A percentile compares a stretch with the other conserved stretches of the same genome.
Evolutionary conservation across 2,329 filamentous ascomycete species (phyloP).

Genomic region (Furcasterigmium furcatum): DNA sequence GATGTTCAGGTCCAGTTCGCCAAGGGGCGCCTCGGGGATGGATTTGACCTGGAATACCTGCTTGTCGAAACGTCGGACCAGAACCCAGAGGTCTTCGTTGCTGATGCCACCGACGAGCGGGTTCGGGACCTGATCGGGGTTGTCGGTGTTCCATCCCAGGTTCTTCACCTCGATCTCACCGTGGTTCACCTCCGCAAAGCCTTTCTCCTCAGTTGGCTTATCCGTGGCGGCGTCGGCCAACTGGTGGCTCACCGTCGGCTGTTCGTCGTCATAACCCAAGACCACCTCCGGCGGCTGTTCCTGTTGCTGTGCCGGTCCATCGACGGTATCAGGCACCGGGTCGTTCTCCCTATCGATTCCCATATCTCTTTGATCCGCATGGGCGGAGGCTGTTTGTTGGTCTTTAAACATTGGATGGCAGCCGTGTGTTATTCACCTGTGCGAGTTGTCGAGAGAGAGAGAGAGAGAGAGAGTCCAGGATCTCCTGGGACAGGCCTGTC

Average conservation of each 20-base stretch:
- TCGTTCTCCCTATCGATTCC: neutral
- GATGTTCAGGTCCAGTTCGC: slow-evolving; percentile 74
- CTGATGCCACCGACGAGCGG: slow-evolving; percentile 64
- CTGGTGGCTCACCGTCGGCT: slow-evolving; percentile 30
- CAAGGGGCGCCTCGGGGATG: slow-evolving; percentile 46
- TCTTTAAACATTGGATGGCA: neutral
- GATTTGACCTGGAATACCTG: slow-evolving; percentile 67
- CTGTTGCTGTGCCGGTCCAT: neutral
- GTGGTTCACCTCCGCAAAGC: slow-evolving; percentile 42
- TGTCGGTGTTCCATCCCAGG: slow-evolving; percentile 66
- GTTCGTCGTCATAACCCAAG: slow-evolving; percentile 18
- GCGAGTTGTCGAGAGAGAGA: slow-evolving; percentile 7
- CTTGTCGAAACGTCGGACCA: slow-evolving; percentile 73
- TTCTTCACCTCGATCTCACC: slow-evolving; percentile 57
- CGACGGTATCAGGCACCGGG: neutral
- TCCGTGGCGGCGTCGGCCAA: slow-evolving; percentile 26
- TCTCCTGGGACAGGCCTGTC: too few species aligned
- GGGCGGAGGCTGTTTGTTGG: neutral
- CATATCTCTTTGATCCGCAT: neutral
- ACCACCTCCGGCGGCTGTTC: slow-evolving; percentile 27
- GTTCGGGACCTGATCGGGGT: slow-evolving; percentile 46
- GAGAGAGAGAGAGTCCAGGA: too few species aligned
- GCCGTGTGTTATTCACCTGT: slow-evolving; percentile 3
- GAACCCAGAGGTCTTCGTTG: slow-evolving; percentile 72
- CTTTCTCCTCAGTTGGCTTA: slow-evolving; percentile 32